These are phyloP conservation scores for Passiflora organensis DNA, from an alignment of 345 rosid genomes.

Conservation along the genomic window DNA sequence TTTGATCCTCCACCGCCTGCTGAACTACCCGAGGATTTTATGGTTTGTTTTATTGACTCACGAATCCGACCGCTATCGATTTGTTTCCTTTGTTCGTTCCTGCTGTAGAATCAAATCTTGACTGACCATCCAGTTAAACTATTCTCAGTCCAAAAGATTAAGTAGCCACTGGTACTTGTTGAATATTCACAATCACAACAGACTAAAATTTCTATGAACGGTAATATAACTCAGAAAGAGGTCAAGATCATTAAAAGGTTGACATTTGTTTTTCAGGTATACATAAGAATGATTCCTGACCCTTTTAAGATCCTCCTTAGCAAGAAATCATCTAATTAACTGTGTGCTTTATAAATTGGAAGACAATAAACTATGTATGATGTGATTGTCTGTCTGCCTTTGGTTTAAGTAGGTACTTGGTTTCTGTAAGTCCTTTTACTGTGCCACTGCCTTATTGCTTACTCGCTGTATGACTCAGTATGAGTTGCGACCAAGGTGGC, in stretches of 20 bases:
- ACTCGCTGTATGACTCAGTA: conserved; percentile 39
- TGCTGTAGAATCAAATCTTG: neutral
- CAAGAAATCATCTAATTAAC: no score
- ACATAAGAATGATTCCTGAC: neutral
- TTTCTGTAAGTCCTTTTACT: no score
- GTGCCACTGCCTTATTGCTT: neutral
- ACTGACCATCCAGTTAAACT: neutral
- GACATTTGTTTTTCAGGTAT: neutral
- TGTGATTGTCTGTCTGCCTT: neutral
- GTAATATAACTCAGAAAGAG: no score
- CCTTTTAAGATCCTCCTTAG: no score
- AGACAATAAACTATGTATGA: no score
- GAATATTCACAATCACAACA: no score
- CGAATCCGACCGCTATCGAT: neutral
- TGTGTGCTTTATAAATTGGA: neutral
- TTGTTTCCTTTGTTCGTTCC: neutral
- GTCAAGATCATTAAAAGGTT: no score
- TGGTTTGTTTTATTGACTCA: conserved; percentile 62
- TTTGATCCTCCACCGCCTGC: conserved; percentile 89
- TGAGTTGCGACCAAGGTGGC: conserved; percentile 95
- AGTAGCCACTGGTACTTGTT: no score
- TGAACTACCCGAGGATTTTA: conserved; percentile 58
- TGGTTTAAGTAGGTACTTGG: neutral
- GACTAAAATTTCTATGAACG: no score
- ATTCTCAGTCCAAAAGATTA: no score